These are phyloP conservation scores for Fusarium sp. DNA, from an alignment of 2,329 filamentous ascomycete species.

Conservation along the genomic window DNA sequence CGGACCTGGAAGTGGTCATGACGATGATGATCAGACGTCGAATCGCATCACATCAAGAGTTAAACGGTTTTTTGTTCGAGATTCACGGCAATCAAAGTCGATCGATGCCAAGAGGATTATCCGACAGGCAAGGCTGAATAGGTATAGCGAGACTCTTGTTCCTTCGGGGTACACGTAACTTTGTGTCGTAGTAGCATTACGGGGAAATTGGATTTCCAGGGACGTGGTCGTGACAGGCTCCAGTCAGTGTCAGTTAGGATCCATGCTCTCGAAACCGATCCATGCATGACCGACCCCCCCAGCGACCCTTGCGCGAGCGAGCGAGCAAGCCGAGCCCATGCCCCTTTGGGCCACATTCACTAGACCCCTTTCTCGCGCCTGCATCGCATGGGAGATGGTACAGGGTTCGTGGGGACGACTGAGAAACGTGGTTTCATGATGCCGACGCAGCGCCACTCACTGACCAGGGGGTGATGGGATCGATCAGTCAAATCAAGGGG, in stretches of 20 bases:
- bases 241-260: slow-evolving; percentile 27
- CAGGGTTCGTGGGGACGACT: slow-evolving; percentile 17
- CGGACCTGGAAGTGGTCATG: slow-evolving; percentile 25
- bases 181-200: slow-evolving; percentile 4
- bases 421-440: slow-evolving; percentile 40
- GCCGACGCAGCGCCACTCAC: slow-evolving; percentile 23
- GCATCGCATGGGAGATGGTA: slow-evolving; percentile 19
- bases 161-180: neutral
- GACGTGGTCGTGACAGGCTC: slow-evolving; percentile 38
- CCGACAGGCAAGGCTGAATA: slow-evolving; percentile 8
- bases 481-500: slow-evolving; percentile 4
- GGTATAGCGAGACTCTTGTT: too few species aligned
- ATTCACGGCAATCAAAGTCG: neutral
- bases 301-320: neutral
- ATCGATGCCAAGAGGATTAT: neutral
- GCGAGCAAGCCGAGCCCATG: slow-evolving; percentile 4
- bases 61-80: neutral
- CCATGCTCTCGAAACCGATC: slow-evolving; percentile 33
- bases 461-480: neutral
- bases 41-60: neutral
- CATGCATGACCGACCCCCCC: slow-evolving; percentile 11
- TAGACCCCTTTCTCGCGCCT: slow-evolving; percentile 33
- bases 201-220: slow-evolving; percentile 37
- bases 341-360: slow-evolving; percentile 16
- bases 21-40: slow-evolving; percentile 4